phyloP scores from a whole-genome alignment of 1,284 basidiomycete genomes.

The Ustilago bromivora region DNA sequence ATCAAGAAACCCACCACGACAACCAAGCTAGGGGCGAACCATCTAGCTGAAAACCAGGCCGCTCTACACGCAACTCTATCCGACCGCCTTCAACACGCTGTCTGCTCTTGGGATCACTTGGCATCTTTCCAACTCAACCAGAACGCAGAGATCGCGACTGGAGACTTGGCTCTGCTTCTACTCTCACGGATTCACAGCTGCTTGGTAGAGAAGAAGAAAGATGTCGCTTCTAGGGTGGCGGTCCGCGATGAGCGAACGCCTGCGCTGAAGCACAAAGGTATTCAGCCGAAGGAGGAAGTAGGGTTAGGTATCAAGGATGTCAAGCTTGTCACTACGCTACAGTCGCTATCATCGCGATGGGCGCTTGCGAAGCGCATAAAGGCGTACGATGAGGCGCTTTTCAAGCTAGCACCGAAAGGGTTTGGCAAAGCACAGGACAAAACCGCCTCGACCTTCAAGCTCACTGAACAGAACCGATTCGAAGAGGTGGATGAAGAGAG shows the following conservation, averaged over 20 bases:
- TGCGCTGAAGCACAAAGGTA: conserved; percentile 17
- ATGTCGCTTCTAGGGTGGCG: conserved; percentile 24
- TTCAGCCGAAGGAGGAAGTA: conserved; percentile 43
- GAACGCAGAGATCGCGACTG: conserved; percentile 29
- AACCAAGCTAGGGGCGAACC: conserved; percentile 31
- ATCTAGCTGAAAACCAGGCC: conserved; percentile 19
- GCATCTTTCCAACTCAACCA: conserved; percentile 16
- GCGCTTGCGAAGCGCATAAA: conserved; percentile 32
- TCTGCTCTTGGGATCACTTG: conserved; percentile 20
- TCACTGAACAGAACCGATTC: conserved; percentile 37
- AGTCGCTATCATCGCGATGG: conserved; percentile 40
- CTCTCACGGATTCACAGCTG: conserved; percentile 27
- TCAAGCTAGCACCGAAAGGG: conserved; percentile 20
- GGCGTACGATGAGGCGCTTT: conserved; percentile 34
- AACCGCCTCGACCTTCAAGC: conserved; percentile 5
- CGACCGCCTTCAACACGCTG: conserved; percentile 15
- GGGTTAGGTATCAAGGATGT: conserved; percentile 46
- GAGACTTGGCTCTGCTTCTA: conserved; percentile 35
- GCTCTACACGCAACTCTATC: conserved; percentile 29
- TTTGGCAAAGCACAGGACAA: conserved; percentile 13
- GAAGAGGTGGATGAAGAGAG: conserved; percentile 43
- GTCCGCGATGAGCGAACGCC: conserved; percentile 14
- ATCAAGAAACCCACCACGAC: conserved; percentile 30
- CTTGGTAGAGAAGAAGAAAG: conserved; percentile 33
- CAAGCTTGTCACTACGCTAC: conserved; percentile 44